These are phyloP conservation scores for Xylaria multiplex DNA, from an alignment of 2,329 filamentous ascomycete genomes.

Conservation along the genomic window DNA sequence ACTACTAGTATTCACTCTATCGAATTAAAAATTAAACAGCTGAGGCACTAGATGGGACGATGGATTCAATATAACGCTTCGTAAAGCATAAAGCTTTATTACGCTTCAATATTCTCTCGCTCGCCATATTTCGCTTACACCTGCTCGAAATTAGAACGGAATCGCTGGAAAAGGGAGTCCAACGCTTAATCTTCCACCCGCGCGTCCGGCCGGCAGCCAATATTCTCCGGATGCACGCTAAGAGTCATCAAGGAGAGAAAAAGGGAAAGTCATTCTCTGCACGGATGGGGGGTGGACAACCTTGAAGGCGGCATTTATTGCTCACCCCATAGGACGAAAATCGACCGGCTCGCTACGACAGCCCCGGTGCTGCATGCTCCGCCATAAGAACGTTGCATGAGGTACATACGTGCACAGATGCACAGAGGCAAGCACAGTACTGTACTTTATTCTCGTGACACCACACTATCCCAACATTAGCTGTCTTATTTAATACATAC, in stretches of 20 bases:
- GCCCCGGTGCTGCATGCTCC: conserved; percentile 35
- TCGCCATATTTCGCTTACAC: conserved; percentile 30
- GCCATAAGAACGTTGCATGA: conserved; percentile 20
- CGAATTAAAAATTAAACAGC: conserved; percentile 18
- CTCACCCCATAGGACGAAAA: conserved; percentile 35
- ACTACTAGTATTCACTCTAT: conserved; percentile 3
- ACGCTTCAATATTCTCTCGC: conserved; percentile 22
- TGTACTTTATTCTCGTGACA: neutral
- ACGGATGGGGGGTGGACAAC: conserved; percentile 15
- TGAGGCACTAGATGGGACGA: conserved; percentile 29
- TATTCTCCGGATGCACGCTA: conserved; percentile 35
- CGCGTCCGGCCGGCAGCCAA: conserved; percentile 31
- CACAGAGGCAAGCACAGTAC: neutral
- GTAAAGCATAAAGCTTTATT: conserved; percentile 15
- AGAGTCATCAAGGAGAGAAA: conserved; percentile 18
- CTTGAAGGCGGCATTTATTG: conserved; percentile 25
- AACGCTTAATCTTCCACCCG: conserved; percentile 23
- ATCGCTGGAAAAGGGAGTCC: conserved; percentile 7
- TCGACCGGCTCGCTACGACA: conserved; percentile 33
- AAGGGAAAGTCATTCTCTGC: conserved; percentile 27
- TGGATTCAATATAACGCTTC: conserved; percentile 29
- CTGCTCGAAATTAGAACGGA: conserved; percentile 30
- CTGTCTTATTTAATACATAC: neutral
- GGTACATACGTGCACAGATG: conserved; percentile 1
- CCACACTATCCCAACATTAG: conserved; percentile 2